Evolutionary conservation across 371 early-diverging fungal genomes (phyloP), one percentile per base, ranked within the genome.

Genomic region (Mucor sp.): DNA sequence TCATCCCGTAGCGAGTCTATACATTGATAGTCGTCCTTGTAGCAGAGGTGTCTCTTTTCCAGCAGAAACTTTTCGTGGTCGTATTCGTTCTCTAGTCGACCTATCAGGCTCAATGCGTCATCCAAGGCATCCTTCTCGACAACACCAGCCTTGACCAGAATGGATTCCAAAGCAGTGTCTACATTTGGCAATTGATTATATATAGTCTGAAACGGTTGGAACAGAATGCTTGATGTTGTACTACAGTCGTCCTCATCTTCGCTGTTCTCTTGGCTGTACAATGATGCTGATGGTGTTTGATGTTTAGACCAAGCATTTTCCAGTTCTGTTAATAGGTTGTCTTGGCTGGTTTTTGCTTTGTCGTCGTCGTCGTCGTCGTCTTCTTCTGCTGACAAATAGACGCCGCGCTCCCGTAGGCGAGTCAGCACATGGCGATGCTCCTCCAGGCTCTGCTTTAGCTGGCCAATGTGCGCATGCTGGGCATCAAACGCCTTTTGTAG

Each of bases 401-500:
- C 23, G 27, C 69, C 67, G 32, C 66, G 48, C n/a, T 74, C 64
- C 33, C 59, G 53, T 17, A 67, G 57, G 21, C 64, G 59, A 27
- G 65, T 62, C 9, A 74, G 12, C 33, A 76, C 19, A 8, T 21
- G 57, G 19, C 75, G 69, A 59, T 78, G 77, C 19, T 81, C 81
- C 61, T 81, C 81, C 21, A 81, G 21, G 11, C 63, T 68, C 27
- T 60, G 58, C 43, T 64, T 74, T 2, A 81, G 48, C 32, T 81
- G 71, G 28, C 56, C 19, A 23, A 76, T 72, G 59, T 72, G 70
- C 37, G 65, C 17, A 25, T 70, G 62, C 58, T 78, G 78, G 25
- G 69, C 37, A 30, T 71, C 48, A 65, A 65, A 68, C 2, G 67
- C 73, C n/a, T 70, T 56, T 60, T 74, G 69, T 30, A 80, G 58